Base-by-base conservation (phyloP, 2,329 filamentous ascomycete genomes). In the Macrophomina phaseolina region DNA sequence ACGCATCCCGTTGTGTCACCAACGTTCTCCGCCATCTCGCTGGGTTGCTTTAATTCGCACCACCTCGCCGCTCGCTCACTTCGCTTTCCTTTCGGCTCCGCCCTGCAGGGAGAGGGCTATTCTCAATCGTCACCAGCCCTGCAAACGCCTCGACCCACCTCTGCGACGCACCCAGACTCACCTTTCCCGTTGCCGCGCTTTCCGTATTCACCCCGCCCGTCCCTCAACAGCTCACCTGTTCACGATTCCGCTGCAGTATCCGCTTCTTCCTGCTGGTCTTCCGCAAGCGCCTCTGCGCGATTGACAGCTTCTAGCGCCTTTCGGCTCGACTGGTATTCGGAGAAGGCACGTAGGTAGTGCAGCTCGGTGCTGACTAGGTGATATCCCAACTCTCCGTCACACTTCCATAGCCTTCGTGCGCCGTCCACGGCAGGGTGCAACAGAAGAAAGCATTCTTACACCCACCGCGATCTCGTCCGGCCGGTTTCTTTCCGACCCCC, bases 1-100 rank as follows among this genome's bases (percentile, higher is more conserved):
- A 42, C 46, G 49, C 46, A 45, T 32, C 38, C 46, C 61, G 61
- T 36, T 64, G 61, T 64, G 61, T 45, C 34, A 64, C 61, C 48
- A 64, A 48, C 61, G 14, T 42, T 8, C 48, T 52, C 49, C 61
- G 61, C 61, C 42, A 45, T 45, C 34, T 55, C 23, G n/a, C 7
- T 55, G 28, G 52, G 28, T 18, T 62, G 58, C 28, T 64, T 64
- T 64, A 64, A 64, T 64, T 64, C 61, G 61, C 61, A 52, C 23
- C 48, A 52, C 48, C 61, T 53, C 61, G 61, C 48, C 61, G 48
- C 48, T 40, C 34, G 23, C 46, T 48, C 61, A 53, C 58, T 51
- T 40, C 28, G 11, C 45, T 62, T 32, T 61, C 42, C 53, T 45
- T 62, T 62, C 58, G 58, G 58, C 58, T 62, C 45, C 58, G 58